Base-by-base conservation (phyloP, 2,329 filamentous ascomycete species). In the Blastomyces parvus region DNA sequence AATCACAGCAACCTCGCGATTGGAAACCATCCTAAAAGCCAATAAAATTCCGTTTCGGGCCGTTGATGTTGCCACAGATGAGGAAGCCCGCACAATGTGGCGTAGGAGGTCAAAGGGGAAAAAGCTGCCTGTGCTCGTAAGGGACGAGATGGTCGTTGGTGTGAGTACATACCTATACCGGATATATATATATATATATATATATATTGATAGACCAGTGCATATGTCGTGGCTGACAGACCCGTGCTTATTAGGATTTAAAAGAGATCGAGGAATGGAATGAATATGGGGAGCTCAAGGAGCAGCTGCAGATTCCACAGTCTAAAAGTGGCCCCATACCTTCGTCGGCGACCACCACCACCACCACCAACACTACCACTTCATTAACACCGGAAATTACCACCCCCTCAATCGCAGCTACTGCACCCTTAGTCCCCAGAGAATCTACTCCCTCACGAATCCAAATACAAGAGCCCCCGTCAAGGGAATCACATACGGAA, bases 191-290 rank as follows among this genome's bases (percentile, higher is more conserved):
- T 30, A 30, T 30, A 30, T 30, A 30, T 30, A 30, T 63, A 52
- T 27, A 17, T 22, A 38, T 36, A n/a, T 25, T n/a, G 4, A 22
- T 36, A 6, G 17, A 11, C 30, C 17, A 2, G 6, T 8, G 17
- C 13, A 33, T 33, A 55, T 55, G 9, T 55, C 9, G 8, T 55
- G 30, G 52, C 57, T 59, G 19, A 59, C 57, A 7, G 11, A 30
- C 7, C 42, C 38, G 11, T 9, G 27, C 25, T 46, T 46, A 97
- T 44, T 48, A 97, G 92, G 94, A 97, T 74, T 83, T 97, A 59
- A 88, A 93, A 67, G 88, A 97, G 76, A 86, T 97, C 67, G 94
- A 99, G 78, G 94, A 99, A 74, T 97, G 93, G 94, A 99, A 99
- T 80, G 94, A 99, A 76, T 97, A 95, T 77, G 91, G 91, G 77